Conservation (phyloP, 2,329 filamentous ascomycete species). For the Penicillium sp. region DNA sequence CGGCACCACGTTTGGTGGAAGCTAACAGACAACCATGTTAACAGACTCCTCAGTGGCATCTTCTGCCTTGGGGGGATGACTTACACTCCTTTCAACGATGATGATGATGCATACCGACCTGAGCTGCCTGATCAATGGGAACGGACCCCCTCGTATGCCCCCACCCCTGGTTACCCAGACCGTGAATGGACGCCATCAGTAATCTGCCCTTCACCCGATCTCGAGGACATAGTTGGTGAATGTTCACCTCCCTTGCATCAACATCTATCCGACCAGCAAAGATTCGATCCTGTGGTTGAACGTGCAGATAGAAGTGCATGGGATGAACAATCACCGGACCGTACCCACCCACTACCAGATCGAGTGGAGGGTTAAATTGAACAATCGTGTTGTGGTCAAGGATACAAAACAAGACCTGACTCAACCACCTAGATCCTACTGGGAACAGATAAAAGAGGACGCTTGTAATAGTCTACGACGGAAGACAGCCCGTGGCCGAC, state of each 20-base stretch:
- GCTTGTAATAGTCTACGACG: constrained; percentile 21
- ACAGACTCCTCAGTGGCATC: constrained; percentile 18
- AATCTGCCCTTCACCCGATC: constrained; percentile 19
- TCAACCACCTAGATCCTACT: constrained; percentile 23
- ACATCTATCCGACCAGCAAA: neutral
- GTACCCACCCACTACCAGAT: constrained; percentile 21
- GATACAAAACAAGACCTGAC: constrained; percentile 29
- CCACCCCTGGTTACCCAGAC: constrained; percentile 26
- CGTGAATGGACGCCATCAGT: constrained; percentile 25
- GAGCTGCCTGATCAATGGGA: constrained; percentile 22
- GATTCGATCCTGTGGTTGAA: constrained; percentile 5
- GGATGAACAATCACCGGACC: constrained; percentile 5
- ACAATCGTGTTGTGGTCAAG: constrained; percentile 25
- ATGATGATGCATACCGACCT: constrained; percentile 19
- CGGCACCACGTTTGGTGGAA: constrained; percentile 2
- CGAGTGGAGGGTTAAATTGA: constrained; percentile 20
- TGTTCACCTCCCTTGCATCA: constrained; percentile 13
- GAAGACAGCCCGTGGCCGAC: constrained; percentile 27
- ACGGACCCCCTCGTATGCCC: constrained; percentile 25
- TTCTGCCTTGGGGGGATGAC: constrained; percentile 20
- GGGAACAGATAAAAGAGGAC: constrained; percentile 24
- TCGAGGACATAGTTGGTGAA: constrained; percentile 12
- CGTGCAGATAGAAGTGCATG: neutral
- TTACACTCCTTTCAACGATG: constrained; percentile 18
- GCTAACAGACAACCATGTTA: constrained; percentile 10